Conservation (phyloP, 129 eudicot species). For the Ambrosia trifida region DNA sequence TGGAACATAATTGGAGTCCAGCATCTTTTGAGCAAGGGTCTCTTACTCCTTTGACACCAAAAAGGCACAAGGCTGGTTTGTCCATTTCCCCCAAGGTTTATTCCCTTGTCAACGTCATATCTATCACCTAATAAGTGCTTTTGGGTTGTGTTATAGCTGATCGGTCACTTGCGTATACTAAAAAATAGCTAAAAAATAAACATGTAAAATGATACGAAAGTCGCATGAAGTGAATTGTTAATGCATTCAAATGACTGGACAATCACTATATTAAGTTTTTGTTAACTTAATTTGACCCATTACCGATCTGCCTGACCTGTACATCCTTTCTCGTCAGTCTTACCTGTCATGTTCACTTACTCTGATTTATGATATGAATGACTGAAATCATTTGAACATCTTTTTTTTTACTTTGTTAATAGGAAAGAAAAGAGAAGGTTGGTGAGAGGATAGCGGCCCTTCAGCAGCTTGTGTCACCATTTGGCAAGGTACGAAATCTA, state of each 20-base stretch:
- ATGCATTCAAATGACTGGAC: not conserved
- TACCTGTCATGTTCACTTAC: not conserved
- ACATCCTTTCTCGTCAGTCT: not conserved
- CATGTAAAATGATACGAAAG: not conserved
- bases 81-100: constrained; percentile 73
- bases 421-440: constrained; percentile 84
- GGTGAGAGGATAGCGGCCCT: constrained; percentile 82
- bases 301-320: not conserved
- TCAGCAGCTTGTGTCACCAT: constrained; percentile 93
- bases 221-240: not conserved
- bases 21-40: constrained; percentile 65
- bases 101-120: constrained; percentile 15
- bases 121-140: not conserved
- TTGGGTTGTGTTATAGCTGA: not conserved
- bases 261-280: not conserved
- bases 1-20: constrained; percentile 73
- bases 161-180: not conserved
- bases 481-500: constrained; percentile 61
- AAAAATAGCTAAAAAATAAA: not conserved
- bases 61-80: constrained; percentile 68
- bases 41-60: constrained; percentile 57
- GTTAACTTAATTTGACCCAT: not conserved
- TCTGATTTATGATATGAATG: constrained; percentile 12
- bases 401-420: constrained; percentile 19
- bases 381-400: not conserved